Conservation (phyloP, 257 asterid species). For the Coffea canephora region DNA sequence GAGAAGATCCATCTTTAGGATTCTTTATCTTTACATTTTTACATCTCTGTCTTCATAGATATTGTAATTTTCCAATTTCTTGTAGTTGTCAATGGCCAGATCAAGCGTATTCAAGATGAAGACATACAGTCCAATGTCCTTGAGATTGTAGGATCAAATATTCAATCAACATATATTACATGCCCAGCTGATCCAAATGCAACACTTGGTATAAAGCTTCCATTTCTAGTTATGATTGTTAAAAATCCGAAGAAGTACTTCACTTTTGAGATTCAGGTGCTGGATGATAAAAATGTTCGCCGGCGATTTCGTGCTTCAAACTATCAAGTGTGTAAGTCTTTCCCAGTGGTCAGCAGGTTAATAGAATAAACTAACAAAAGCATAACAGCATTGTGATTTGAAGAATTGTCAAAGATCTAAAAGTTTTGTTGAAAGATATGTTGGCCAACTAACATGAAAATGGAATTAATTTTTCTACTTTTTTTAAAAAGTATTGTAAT, state of each 20-base stretch:
- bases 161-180: conserved; percentile 80
- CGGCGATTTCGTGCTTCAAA: conserved; percentile 96
- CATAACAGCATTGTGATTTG: neutral
- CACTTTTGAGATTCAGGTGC: conserved; percentile 94
- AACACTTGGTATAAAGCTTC: conserved; percentile 93
- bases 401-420: neutral
- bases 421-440: neutral
- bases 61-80: conserved; percentile 4
- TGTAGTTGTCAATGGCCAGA: conserved; percentile 81
- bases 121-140: conserved; percentile 92
- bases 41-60: neutral
- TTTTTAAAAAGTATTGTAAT: too few relatives aligned
- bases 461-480: neutral
- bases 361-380: neutral
- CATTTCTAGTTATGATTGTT: conserved; percentile 85
- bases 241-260: conserved; percentile 87
- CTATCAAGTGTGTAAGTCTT: conserved; percentile 94
- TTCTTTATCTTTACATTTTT: neutral
- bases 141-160: conserved; percentile 76
- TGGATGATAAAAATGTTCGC: conserved; percentile 97
- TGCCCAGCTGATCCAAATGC: conserved; percentile 98
- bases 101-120: conserved; percentile 87
- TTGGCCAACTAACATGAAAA: neutral
- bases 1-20: neutral
- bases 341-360: conserved; percentile 23